phyloP scores from a whole-genome alignment of 805 yeast genomes.

The Lachancea cidri region DNA sequence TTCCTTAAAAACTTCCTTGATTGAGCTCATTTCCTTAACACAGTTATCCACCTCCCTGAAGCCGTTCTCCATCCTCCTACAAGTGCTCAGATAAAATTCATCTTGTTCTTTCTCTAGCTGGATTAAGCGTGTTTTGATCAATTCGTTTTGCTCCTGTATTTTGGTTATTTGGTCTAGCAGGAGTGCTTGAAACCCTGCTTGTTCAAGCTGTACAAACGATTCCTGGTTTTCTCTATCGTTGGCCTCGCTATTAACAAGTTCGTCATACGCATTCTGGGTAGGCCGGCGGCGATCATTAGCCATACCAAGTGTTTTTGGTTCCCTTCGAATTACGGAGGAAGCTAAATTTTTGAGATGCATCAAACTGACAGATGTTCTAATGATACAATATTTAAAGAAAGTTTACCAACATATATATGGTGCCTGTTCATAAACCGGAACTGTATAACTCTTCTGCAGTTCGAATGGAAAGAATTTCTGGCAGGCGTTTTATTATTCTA shows the following conservation, averaged over 20 bases:
- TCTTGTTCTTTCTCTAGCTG: constrained; percentile 24
- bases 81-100: constrained; percentile 15
- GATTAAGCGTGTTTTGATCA: constrained; percentile 10
- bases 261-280: constrained; percentile 2
- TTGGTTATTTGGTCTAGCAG: constrained; percentile 19
- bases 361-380: too few relatives aligned
- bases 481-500: too few relatives aligned
- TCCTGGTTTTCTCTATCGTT: background rate
- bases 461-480: too few relatives aligned
- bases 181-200: constrained; percentile 13
- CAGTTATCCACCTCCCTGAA: constrained; percentile 16
- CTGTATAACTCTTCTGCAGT: too few relatives aligned
- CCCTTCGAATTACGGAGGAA: too few relatives aligned
- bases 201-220: background rate
- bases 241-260: background rate
- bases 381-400: too few relatives aligned
- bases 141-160: constrained; percentile 22
- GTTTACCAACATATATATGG: too few relatives aligned
- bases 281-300: background rate
- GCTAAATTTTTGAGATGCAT: too few relatives aligned
- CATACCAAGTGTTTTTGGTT: too few relatives aligned
- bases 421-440: too few relatives aligned
- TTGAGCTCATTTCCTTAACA: constrained; percentile 16
- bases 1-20: constrained; percentile 24
- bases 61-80: constrained; percentile 16